Percentiles rank a stretch among this genome's conserved stretches.
phyloP scores from a whole-genome alignment of 2,329 filamentous ascomycete species.

The Ceratocystis albifundus region DNA sequence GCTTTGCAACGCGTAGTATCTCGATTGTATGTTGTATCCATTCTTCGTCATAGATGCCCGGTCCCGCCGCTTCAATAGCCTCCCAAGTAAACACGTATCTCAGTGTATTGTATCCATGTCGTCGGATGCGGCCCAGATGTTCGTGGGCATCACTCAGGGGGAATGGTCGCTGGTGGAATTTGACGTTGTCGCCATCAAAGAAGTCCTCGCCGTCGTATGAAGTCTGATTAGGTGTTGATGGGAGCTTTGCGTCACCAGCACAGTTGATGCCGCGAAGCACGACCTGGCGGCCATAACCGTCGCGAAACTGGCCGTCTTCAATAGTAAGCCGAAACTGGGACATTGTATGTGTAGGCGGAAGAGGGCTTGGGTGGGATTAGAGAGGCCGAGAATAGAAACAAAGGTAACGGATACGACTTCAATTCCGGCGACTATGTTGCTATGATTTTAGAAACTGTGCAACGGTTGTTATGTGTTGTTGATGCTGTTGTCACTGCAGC shows the following conservation, averaged over 20 bases:
- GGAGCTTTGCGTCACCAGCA: slow-evolving; percentile 81
- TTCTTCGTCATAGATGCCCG: slow-evolving; percentile 83
- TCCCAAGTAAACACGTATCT: slow-evolving; percentile 98
- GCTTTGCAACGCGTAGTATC: slow-evolving; percentile 68
- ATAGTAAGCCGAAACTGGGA: slow-evolving; percentile 62
- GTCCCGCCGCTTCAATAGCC: slow-evolving; percentile 86
- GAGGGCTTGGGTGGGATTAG: background rate
- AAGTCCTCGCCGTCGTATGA: slow-evolving; percentile 70
- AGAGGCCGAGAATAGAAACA: background rate
- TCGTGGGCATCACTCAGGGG: slow-evolving; percentile 66
- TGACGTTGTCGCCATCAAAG: slow-evolving; percentile 85
- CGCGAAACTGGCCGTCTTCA: slow-evolving; percentile 75
- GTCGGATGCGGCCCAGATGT: slow-evolving; percentile 75
- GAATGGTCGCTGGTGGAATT: slow-evolving; percentile 80
- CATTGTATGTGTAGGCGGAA: slow-evolving; percentile 39
- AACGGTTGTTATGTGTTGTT: too few relatives aligned
- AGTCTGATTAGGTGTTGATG: slow-evolving; percentile 66
- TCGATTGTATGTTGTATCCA: slow-evolving; percentile 88
- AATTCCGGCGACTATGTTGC: background rate
- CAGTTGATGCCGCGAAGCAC: slow-evolving; percentile 89
- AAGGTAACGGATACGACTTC: background rate
- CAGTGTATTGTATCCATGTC: slow-evolving; percentile 92
- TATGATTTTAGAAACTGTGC: background rate
- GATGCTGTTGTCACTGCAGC: too few relatives aligned
- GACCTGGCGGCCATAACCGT: slow-evolving; percentile 69